Evolutionary conservation across 1,284 basidiomycete species (phyloP).

Genomic region (Leccinum fuscescens): DNA sequence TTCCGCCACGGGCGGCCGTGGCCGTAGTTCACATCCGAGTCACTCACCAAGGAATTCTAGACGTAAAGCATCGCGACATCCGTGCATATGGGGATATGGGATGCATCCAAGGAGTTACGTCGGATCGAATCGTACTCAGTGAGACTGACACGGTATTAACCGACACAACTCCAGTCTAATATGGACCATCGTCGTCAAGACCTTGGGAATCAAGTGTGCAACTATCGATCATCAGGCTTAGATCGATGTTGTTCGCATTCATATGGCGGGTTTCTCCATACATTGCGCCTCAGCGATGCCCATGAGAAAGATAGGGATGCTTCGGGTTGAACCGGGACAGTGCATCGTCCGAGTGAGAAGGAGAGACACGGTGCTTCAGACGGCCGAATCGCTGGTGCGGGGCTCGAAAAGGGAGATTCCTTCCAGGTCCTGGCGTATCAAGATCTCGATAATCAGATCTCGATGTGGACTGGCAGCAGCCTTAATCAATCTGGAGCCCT

Average conservation of each 20-base stretch:
- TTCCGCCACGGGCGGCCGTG: neutral
- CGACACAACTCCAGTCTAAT: neutral
- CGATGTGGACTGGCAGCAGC: neutral
- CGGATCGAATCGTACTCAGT: neutral
- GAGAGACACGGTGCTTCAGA: neutral
- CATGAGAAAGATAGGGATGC: neutral
- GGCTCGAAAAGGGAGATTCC: neutral
- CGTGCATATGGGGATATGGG: neutral
- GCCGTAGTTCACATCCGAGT: neutral
- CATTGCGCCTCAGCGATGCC: neutral
- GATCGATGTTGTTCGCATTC: neutral
- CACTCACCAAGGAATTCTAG: neutral
- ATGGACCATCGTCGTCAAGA: neutral
- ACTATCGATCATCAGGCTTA: conserved; percentile 1
- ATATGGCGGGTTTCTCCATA: neutral
- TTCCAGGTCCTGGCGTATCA: neutral
- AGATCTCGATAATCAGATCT: neutral
- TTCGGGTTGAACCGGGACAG: neutral
- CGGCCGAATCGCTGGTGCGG: neutral
- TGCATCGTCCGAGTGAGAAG: neutral
- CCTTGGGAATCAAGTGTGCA: neutral
- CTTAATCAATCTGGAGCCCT: neutral
- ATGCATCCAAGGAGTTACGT: neutral
- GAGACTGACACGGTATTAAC: neutral
- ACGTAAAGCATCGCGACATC: neutral